phyloP scores from a whole-genome alignment of 495 filamentous ascomycete genomes.

The Tuber umbilicatum region DNA sequence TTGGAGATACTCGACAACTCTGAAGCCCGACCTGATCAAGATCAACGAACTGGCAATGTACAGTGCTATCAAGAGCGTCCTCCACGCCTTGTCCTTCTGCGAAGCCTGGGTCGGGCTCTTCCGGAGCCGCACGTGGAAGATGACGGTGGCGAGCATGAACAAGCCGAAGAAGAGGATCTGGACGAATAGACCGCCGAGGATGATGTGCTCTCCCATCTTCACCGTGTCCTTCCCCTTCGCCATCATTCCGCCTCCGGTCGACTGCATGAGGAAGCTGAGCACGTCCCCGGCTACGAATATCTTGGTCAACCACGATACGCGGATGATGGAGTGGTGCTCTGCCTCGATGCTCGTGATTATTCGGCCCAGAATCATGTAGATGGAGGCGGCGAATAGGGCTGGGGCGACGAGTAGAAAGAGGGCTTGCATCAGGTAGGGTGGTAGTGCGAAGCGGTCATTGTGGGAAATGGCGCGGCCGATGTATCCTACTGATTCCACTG shows the following conservation, averaged over 20 bases:
- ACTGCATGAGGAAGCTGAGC: slow-evolving; percentile 46
- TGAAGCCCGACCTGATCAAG: slow-evolving; percentile 55
- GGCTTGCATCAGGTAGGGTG: slow-evolving; percentile 49
- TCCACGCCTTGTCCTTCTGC: slow-evolving; percentile 46
- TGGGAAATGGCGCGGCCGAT: slow-evolving; percentile 48
- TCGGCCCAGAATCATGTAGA: slow-evolving; percentile 54
- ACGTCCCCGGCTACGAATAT: slow-evolving; percentile 47
- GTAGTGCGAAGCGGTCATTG: slow-evolving; percentile 39
- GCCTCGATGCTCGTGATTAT: slow-evolving; percentile 46
- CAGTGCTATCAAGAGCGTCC: slow-evolving; percentile 49
- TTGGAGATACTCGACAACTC: slow-evolving; percentile 57
- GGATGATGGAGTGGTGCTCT: slow-evolving; percentile 44
- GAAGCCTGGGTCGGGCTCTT: slow-evolving; percentile 23
- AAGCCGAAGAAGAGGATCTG: slow-evolving; percentile 53
- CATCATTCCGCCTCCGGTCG: slow-evolving; percentile 43
- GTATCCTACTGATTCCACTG: slow-evolving; percentile 58
- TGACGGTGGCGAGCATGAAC: slow-evolving; percentile 48
- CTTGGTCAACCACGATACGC: slow-evolving; percentile 48
- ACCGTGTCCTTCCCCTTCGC: slow-evolving; percentile 35
- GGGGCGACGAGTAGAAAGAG: slow-evolving; percentile 49
- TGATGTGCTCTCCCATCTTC: slow-evolving; percentile 46
- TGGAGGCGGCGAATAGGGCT: slow-evolving; percentile 51
- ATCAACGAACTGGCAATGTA: slow-evolving; percentile 54
- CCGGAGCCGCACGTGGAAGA: slow-evolving; percentile 41
- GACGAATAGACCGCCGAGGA: slow-evolving; percentile 48